Evolutionary conservation across 2,329 filamentous ascomycete genomes (phyloP).

Genomic region (Cercospora zeae-maydis): DNA sequence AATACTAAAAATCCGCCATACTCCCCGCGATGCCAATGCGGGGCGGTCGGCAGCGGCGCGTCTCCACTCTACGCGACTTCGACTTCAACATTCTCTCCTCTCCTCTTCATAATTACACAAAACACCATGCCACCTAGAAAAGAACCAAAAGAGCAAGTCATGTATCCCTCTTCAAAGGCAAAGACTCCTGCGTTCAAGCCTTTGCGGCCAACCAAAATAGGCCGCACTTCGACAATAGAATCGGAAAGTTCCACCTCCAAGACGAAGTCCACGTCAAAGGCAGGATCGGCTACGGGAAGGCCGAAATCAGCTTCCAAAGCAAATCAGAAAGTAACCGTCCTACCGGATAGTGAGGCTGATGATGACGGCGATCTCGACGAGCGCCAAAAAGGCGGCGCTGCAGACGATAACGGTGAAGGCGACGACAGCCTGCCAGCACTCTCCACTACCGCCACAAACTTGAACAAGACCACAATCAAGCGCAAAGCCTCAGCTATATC

Average conservation of each 20-base stretch:
- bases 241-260: constrained; percentile 22
- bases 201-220: constrained; percentile 29
- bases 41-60: neutral
- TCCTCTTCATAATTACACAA: neutral
- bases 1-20: neutral
- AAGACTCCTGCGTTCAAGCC: constrained; percentile 36
- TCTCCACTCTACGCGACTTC: neutral
- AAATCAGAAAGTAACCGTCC: neutral
- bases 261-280: constrained; percentile 10
- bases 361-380: constrained; percentile 16
- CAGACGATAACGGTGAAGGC: constrained; percentile 8
- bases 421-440: constrained; percentile 26
- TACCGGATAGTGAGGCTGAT: constrained; percentile 21
- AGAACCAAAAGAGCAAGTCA: constrained; percentile 34
- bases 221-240: constrained; percentile 47
- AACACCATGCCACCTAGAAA: constrained; percentile 29
- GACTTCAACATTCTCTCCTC: neutral
- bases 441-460: neutral
- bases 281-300: neutral
- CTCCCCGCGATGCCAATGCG: neutral
- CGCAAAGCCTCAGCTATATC: constrained; percentile 19
- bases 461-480: constrained; percentile 9
- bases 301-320: constrained; percentile 3
- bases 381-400: neutral
- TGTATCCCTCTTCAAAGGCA: constrained; percentile 35